phyloP scores from a whole-genome alignment of 352 stramenopile species.

The Phytophthora pluvialis region DNA sequence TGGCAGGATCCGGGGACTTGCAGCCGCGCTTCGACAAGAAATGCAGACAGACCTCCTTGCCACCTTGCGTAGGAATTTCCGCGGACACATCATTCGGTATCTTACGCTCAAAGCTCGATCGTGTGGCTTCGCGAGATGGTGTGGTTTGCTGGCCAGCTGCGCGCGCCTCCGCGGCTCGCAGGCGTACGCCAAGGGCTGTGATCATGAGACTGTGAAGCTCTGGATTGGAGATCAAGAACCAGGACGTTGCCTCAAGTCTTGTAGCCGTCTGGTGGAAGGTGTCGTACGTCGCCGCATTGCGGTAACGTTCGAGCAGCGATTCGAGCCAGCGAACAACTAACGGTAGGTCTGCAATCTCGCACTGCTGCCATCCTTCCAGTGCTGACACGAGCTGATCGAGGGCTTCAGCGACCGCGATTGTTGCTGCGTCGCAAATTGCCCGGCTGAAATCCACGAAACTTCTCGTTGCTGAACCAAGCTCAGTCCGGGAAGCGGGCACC shows the following conservation, averaged over 20 bases:
- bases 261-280: background rate
- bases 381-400: background rate
- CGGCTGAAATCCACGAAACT: slow-evolving; percentile 6
- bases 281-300: background rate
- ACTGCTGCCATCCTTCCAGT: slow-evolving; percentile 7
- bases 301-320: background rate
- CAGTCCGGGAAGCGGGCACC: background rate
- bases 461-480: slow-evolving; percentile 1
- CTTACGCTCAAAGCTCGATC: slow-evolving; percentile 1
- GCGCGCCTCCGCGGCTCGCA: background rate
- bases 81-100: slow-evolving; percentile 12
- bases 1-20: background rate
- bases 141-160: background rate
- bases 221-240: slow-evolving; percentile 5
- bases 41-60: slow-evolving; percentile 21
- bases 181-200: background rate
- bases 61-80: slow-evolving; percentile 3
- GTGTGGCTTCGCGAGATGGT: slow-evolving; percentile 1
- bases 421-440: background rate
- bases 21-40: slow-evolving; percentile 12
- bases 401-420: background rate
- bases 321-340: slow-evolving; percentile 1
- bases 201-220: slow-evolving; percentile 1
- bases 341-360: background rate
- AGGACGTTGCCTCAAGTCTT: background rate